These are phyloP conservation scores for Ganoderma sp. DNA, from an alignment of 1,284 basidiomycete species.

Conservation along the genomic window DNA sequence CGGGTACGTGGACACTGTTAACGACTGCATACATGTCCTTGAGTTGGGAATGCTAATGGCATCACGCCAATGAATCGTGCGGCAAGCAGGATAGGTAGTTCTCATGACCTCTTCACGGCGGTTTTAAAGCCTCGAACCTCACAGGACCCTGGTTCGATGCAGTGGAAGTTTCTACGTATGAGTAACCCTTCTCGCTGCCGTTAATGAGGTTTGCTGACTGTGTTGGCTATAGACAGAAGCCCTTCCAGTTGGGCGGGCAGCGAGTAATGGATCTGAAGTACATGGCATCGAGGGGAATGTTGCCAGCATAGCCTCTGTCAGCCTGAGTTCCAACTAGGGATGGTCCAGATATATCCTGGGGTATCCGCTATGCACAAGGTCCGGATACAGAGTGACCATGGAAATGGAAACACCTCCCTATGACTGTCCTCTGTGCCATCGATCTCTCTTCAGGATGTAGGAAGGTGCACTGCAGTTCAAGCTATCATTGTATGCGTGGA, in stretches of 20 bases:
- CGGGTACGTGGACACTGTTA: slow-evolving; percentile 33
- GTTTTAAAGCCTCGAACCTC: slow-evolving; percentile 46
- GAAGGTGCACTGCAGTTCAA: not conserved
- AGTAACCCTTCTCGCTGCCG: not conserved
- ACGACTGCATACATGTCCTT: not conserved
- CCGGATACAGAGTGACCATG: no score
- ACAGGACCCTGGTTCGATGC: slow-evolving; percentile 55
- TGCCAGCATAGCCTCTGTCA: slow-evolving; percentile 29
- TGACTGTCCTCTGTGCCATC: not conserved
- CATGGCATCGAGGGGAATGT: slow-evolving; percentile 42
- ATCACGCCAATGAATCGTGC: slow-evolving; percentile 41
- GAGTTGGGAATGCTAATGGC: slow-evolving; percentile 43
- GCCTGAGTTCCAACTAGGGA: slow-evolving; percentile 32
- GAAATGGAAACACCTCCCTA: not conserved
- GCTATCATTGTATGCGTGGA: no score
- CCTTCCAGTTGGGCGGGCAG: slow-evolving; percentile 39
- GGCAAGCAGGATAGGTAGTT: slow-evolving; percentile 41
- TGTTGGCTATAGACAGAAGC: slow-evolving; percentile 38
- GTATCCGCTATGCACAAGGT: no score
- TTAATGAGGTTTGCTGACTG: slow-evolving; percentile 10
- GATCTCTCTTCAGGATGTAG: not conserved
- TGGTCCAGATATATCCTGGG: slow-evolving; percentile 20
- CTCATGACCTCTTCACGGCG: slow-evolving; percentile 49
- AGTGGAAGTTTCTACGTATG: slow-evolving; percentile 36
- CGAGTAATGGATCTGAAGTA: slow-evolving; percentile 41